These are phyloP conservation scores for Aurinia saxatilis DNA, from an alignment of 345 rosid genomes.

Conservation along the genomic window DNA sequence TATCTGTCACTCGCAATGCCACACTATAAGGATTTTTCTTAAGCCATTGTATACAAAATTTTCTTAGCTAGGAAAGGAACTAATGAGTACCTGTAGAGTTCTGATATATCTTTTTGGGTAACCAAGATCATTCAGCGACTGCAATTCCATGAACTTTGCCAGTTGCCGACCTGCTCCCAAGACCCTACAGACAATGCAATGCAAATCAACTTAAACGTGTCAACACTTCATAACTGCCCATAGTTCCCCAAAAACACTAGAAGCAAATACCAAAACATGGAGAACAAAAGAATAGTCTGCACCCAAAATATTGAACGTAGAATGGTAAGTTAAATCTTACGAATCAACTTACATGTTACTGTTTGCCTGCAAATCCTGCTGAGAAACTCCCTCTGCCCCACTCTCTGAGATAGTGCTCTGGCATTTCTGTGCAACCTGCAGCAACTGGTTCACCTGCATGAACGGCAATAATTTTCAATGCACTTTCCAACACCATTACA, in stretches of 20 bases:
- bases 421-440: constrained; percentile 86
- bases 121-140: constrained; percentile 71
- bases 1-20: constrained; percentile 42
- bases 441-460: constrained; percentile 78
- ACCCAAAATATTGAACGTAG: neutral
- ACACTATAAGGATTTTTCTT: neutral
- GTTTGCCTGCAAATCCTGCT: constrained; percentile 77
- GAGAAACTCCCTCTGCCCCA: constrained; percentile 78
- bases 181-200: constrained; percentile 41
- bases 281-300: neutral
- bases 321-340: neutral
- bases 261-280: neutral
- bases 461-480: neutral
- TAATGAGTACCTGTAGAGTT: constrained; percentile 71
- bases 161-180: constrained; percentile 78
- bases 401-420: constrained; percentile 85
- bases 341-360: constrained; percentile 62
- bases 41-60: constrained; percentile 1
- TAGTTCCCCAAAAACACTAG: neutral
- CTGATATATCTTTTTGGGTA: constrained; percentile 86
- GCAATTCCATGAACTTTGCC: constrained; percentile 66
- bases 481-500: constrained; percentile 1
- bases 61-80: neutral
- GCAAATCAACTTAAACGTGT: too few species aligned
- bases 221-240: too few species aligned